Percentiles rank a stretch among this genome's conserved stretches.
phyloP scores from a whole-genome alignment of 2,329 filamentous ascomycete species.

The Myotisia sp. region DNA sequence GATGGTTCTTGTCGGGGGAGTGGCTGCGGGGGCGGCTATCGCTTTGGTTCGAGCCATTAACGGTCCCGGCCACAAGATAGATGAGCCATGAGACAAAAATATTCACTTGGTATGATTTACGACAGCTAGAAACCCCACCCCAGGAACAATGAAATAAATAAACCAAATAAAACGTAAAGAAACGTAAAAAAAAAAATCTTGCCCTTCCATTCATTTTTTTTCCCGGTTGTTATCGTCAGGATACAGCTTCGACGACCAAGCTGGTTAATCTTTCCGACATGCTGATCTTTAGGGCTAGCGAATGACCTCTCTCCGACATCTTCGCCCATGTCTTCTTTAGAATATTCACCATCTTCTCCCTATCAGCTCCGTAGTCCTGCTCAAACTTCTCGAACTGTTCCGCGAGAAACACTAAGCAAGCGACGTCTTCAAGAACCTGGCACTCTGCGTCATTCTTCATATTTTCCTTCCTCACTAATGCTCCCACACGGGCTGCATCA shows the following conservation, averaged over 20 bases:
- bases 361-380: conserved; percentile 45
- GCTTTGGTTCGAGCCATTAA: conserved; percentile 46
- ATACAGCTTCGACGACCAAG: conserved; percentile 50
- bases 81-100: too few species aligned
- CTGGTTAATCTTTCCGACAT: conserved; percentile 48
- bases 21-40: conserved; percentile 54
- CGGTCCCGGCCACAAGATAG: conserved; percentile 1
- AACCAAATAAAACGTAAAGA: too few species aligned
- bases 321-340: conserved; percentile 62
- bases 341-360: conserved; percentile 61
- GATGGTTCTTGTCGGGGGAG: conserved; percentile 49
- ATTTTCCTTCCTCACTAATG: conserved; percentile 66
- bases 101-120: too few species aligned
- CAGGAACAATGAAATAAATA: too few species aligned
- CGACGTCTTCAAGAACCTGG: conserved; percentile 69
- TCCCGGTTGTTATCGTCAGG: too few species aligned
- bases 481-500: conserved; percentile 49
- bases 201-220: too few species aligned
- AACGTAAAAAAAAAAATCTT: neutral
- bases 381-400: conserved; percentile 76
- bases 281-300: conserved; percentile 51
- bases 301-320: conserved; percentile 50
- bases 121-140: too few species aligned
- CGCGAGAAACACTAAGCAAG: conserved; percentile 75
- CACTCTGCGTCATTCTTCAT: conserved; percentile 40